phyloP scores from a whole-genome alignment of 1,284 basidiomycete genomes.

The Trametes polyzona region DNA sequence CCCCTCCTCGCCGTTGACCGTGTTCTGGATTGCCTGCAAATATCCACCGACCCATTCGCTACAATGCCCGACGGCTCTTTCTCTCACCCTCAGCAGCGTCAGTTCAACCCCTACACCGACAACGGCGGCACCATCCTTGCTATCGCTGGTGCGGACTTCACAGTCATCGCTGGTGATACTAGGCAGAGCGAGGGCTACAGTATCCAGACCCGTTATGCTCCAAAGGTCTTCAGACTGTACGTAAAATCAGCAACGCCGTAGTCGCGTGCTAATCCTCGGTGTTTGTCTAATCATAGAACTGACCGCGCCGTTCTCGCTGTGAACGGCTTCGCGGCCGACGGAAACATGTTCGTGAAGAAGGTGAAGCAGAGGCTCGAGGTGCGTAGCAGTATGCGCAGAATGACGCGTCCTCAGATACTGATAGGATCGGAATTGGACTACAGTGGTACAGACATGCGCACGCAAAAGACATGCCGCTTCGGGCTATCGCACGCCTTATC shows the following conservation, averaged over 20 bases:
- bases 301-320: slow-evolving; percentile 91
- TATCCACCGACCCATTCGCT: slow-evolving; percentile 18
- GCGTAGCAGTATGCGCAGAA: slow-evolving; percentile 21
- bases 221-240: slow-evolving; percentile 85
- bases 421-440: neutral
- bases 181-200: slow-evolving; percentile 92
- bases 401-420: neutral
- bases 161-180: slow-evolving; percentile 93
- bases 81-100: slow-evolving; percentile 56
- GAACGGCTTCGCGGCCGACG: slow-evolving; percentile 94
- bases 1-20: slow-evolving; percentile 15
- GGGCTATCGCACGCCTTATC: slow-evolving; percentile 90
- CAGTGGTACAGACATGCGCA: slow-evolving; percentile 97
- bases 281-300: slow-evolving; percentile 59
- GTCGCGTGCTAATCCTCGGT: slow-evolving; percentile 2
- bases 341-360: slow-evolving; percentile 94
- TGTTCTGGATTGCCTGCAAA: slow-evolving; percentile 13
- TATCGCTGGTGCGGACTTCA: slow-evolving; percentile 90
- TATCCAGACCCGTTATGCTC: slow-evolving; percentile 96
- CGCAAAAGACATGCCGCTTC: slow-evolving; percentile 91
- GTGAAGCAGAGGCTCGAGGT: slow-evolving; percentile 94
- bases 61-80: slow-evolving; percentile 44
- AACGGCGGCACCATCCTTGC: slow-evolving; percentile 96
- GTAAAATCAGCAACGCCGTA: slow-evolving; percentile 31
- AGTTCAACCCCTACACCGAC: slow-evolving; percentile 87